phyloP scores from a whole-genome alignment of 1,284 basidiomycete species.

The Singerocomus rubriflavus region DNA sequence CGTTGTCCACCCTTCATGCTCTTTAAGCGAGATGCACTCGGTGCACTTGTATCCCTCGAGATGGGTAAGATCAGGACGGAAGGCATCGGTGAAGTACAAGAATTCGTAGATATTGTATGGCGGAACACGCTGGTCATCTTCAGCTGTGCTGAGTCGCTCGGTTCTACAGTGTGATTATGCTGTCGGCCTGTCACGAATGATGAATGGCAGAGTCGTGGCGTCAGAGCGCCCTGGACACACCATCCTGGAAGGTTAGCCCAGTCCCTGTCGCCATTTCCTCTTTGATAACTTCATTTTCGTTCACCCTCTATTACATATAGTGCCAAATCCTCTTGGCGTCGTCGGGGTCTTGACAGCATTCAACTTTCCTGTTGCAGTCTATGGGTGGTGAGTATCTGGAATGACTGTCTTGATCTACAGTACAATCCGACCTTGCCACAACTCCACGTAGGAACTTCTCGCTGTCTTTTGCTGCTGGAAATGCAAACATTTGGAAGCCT shows the following conservation, averaged over 20 bases:
- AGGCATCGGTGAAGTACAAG: conserved; percentile 90
- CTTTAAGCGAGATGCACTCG: conserved; percentile 71
- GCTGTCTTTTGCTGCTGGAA: conserved; percentile 86
- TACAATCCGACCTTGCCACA: conserved; percentile 5
- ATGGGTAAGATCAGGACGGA: conserved; percentile 98
- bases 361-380: conserved; percentile 93
- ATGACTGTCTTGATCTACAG: neutral
- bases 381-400: conserved; percentile 62
- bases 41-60: conserved; percentile 81
- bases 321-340: conserved; percentile 90
- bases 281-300: conserved; percentile 9
- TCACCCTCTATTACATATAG: conserved; percentile 37
- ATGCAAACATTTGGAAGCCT: conserved; percentile 95
- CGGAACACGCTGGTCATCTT: conserved; percentile 19
- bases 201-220: conserved; percentile 83
- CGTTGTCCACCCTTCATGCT: neutral
- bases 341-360: conserved; percentile 91
- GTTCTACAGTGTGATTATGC: conserved; percentile 59
- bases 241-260: conserved; percentile 72
- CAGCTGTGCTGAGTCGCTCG: conserved; percentile 8
- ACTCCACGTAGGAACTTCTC: conserved; percentile 73
- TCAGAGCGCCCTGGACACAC: conserved; percentile 89
- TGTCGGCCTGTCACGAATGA: conserved; percentile 86
- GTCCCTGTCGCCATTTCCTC: conserved; percentile 1
- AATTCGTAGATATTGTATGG: conserved; percentile 87